A percentile compares a stretch with the other conserved stretches of the same genome.
These are phyloP conservation scores for Xylariaceae sp. DNA, from an alignment of 2,329 filamentous ascomycete genomes.

Conservation along the genomic window DNA sequence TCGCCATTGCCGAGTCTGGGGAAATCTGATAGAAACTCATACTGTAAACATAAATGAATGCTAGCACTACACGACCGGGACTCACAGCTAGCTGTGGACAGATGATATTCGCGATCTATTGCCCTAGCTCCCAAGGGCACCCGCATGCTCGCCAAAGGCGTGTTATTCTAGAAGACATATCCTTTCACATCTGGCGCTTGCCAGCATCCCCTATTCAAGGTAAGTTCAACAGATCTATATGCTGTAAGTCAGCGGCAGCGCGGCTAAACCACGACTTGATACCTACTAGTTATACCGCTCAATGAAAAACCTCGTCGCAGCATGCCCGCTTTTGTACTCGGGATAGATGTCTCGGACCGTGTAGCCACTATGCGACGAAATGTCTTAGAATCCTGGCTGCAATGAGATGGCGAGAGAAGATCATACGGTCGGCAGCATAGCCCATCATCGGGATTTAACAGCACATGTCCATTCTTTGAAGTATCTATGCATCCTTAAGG, in stretches of 20 bases:
- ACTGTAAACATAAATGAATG: neutral
- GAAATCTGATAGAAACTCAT: neutral
- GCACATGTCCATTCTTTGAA: neutral
- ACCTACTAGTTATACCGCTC: neutral
- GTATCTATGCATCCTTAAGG: neutral
- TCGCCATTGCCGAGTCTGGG: no score
- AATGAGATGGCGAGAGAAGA: neutral
- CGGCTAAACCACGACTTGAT: no score
- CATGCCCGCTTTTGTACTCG: slow-evolving; percentile 13
- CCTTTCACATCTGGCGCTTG: neutral
- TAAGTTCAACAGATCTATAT: slow-evolving; percentile 1
- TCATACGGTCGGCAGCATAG: neutral
- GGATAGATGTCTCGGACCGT: slow-evolving; percentile 18
- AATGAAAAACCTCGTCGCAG: slow-evolving; percentile 3
- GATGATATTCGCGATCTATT: no score
- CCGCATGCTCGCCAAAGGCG: neutral
- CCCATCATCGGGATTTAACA: neutral
- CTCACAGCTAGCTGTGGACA: neutral
- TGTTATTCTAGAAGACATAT: neutral
- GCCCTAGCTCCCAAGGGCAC: no score
- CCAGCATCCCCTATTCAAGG: neutral
- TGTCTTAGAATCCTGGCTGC: slow-evolving; percentile 17
- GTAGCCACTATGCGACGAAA: slow-evolving; percentile 22
- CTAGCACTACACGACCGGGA: neutral
- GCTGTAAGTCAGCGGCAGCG: neutral